Percentiles rank a stretch among this genome's conserved stretches.
Evolutionary conservation across 176 grass and related monocot species (phyloP).

Genomic region (Lolium perenne): DNA sequence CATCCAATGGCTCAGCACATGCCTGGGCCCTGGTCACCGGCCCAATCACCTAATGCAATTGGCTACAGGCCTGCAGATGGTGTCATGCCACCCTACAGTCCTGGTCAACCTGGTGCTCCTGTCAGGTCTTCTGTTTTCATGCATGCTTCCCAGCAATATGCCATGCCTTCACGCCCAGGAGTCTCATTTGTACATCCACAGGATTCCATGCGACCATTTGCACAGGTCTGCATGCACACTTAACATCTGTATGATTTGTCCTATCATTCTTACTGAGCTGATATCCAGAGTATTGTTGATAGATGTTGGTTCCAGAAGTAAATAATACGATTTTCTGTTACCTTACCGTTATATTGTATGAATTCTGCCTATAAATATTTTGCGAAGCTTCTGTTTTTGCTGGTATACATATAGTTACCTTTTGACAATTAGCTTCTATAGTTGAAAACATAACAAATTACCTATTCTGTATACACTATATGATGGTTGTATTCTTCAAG

Average conservation of each 20-base stretch:
- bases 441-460: not conserved
- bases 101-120: constrained; percentile 50
- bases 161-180: constrained; percentile 53
- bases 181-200: constrained; percentile 67
- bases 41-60: constrained; percentile 55
- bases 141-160: constrained; percentile 69
- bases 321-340: not conserved
- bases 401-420: not conserved
- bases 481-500: constrained; percentile 3
- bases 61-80: constrained; percentile 63
- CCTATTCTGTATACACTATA: not conserved
- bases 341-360: not conserved
- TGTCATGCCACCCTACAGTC: constrained; percentile 53
- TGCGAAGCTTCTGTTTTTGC: not conserved
- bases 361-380: not conserved
- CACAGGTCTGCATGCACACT: constrained; percentile 52
- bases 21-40: constrained; percentile 54
- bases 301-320: not conserved
- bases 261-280: not conserved
- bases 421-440: not conserved
- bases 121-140: constrained; percentile 60
- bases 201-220: constrained; percentile 60
- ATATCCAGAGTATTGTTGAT: not conserved
- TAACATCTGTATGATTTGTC: not conserved
- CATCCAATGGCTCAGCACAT: constrained; percentile 62